Evolutionary conservation across 768 basidiomycete genomes (phyloP), one percentile per base, ranked within the genome.

Genomic region (Serpula lacrymans): DNA sequence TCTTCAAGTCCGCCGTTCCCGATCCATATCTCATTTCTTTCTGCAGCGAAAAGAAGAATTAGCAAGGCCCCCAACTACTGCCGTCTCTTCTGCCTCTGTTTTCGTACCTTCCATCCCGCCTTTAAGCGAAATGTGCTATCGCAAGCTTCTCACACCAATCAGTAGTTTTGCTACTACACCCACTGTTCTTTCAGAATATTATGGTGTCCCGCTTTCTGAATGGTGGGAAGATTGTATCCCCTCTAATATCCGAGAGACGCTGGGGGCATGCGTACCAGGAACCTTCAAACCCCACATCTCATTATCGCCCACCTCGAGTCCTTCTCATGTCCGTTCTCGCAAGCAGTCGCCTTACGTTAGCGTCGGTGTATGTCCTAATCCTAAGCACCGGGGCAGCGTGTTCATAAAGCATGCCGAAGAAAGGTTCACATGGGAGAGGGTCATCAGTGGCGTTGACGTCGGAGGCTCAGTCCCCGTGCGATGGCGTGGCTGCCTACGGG

Each of bases 401-500:
- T 86, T 84, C 41, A 69, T 82, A 5, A 60, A 49, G 17, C 79
- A 74, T 33, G 73, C 71, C 3, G 83, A 84, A 51, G 77, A 82
- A 58, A 65, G 82, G 41, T 75, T 69, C 44, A 77, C 80, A 3
- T 88, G 86, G 86, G 81, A 81, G 52, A 62, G 53, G 6, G 60
- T 43, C 10, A 61, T 84, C 20, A 79, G 75, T 0, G 75, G 77
- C 5, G 65, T 70, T 17, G 55, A 63, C n/a, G 63, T 82, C 0
- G 76, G 78, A 14, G 77, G 70, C 6, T 48, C 53, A 10, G 80
- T 82, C 5, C 80, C 84, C 16, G 45, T 88, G 22, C 58, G 67
- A 37, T 88, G 86, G 84, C 64, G 82, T 21, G 85, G 86, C 1
- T 89, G 86, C 57, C 54, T 62, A n/a, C 49, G 43, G 35, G 78